Conservation (phyloP, 441 rosid genomes). For the Euphorbia celastroides region DNA sequence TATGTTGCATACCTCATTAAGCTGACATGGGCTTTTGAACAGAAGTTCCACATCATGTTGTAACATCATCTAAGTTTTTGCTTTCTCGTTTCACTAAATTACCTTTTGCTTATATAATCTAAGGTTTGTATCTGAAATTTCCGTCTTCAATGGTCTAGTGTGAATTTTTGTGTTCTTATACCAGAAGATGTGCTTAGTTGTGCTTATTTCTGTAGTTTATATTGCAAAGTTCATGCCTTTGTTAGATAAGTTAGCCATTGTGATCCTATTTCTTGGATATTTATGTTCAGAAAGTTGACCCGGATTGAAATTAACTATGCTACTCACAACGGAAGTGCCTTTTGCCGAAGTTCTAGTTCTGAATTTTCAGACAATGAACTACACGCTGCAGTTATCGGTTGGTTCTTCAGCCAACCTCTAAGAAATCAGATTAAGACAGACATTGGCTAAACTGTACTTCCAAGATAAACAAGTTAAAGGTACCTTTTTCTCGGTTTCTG, state of each 20-base stretch:
- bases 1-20: background rate
- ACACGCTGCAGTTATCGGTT: no score
- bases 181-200: background rate
- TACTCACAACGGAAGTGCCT: no score
- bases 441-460: background rate
- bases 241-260: background rate
- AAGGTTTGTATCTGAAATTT: no score
- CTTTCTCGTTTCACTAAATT: conserved; percentile 1
- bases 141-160: background rate
- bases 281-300: background rate
- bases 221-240: background rate
- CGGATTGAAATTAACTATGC: background rate
- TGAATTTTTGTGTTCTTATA: background rate
- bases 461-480: background rate
- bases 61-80: background rate
- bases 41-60: no score
- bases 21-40: background rate
- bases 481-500: background rate
- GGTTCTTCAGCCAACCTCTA: no score
- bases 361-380: no score
- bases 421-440: no score
- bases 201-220: background rate
- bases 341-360: background rate
- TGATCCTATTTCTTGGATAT: background rate
- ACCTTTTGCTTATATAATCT: no score